phyloP scores from a whole-genome alignment of 192 early-diverging fungal genomes.

The Chytriomyces sp. region DNA sequence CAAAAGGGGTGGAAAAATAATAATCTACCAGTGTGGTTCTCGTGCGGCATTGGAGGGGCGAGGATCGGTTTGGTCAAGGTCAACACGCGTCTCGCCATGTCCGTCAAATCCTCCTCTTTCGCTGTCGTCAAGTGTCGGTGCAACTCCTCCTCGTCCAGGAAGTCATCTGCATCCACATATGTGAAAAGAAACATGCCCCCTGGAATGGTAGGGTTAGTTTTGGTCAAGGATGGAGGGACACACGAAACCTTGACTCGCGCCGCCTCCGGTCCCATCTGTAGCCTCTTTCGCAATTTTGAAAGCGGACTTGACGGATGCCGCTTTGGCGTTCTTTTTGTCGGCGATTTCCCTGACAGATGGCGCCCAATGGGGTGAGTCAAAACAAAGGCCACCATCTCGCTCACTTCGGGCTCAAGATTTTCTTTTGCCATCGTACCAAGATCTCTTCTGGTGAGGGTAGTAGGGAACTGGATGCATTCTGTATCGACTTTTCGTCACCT shows the following conservation, averaged over 20 bases:
- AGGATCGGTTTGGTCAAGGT: slow-evolving; percentile 12
- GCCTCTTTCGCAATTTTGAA: too few species aligned
- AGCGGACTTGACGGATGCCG: too few species aligned
- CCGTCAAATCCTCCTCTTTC: neutral
- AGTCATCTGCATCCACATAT: slow-evolving; percentile 32
- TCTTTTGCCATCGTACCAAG: slow-evolving; percentile 30
- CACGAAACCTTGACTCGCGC: too few species aligned
- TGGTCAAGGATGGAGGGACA: too few species aligned
- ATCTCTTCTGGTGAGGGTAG: slow-evolving; percentile 18
- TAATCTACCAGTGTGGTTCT: neutral
- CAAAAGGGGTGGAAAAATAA: neutral
- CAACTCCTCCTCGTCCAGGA: slow-evolving; percentile 15
- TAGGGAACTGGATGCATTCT: neutral
- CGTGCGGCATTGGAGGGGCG: neutral
- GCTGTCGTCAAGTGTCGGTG: slow-evolving; percentile 15
- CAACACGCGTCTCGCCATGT: slow-evolving; percentile 20
- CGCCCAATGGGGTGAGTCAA: neutral
- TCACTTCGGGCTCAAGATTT: slow-evolving; percentile 15
- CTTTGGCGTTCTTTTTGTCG: neutral
- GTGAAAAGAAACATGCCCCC: slow-evolving; percentile 38
- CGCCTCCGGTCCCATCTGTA: too few species aligned
- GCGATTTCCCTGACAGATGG: neutral
- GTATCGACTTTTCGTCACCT: neutral
- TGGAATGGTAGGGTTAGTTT: neutral
- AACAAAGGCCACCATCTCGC: neutral